Evolutionary conservation across 2,329 filamentous ascomycete species (phyloP).

Genomic region (Fusarium sp.): DNA sequence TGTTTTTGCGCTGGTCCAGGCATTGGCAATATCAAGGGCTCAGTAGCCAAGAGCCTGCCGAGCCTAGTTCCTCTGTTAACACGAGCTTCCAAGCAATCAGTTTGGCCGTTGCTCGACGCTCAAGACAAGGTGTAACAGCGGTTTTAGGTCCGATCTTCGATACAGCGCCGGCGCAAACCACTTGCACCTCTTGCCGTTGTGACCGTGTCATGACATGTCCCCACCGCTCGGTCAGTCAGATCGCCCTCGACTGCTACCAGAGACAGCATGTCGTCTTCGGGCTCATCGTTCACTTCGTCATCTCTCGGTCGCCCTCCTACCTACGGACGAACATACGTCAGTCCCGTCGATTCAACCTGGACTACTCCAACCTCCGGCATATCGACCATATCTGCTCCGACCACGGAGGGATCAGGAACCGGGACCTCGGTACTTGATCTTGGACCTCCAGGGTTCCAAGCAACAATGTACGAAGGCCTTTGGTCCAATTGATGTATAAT

Average conservation of each 20-base stretch:
- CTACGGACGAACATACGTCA: conserved; percentile 56
- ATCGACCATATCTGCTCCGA: conserved; percentile 58
- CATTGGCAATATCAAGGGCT: conserved; percentile 22
- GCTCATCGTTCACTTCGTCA: conserved; percentile 62
- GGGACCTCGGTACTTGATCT: conserved; percentile 60
- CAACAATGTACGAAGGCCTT: conserved; percentile 59
- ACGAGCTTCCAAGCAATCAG: conserved; percentile 11
- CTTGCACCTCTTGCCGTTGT: conserved; percentile 39
- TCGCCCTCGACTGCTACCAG: conserved; percentile 45
- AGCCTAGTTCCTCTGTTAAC: conserved; percentile 14
- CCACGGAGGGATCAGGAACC: conserved; percentile 52
- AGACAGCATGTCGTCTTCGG: conserved; percentile 58
- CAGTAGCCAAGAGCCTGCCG: conserved; percentile 18
- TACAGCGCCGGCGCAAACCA: conserved; percentile 37
- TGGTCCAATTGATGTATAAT: conserved; percentile 16
- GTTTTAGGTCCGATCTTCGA: conserved; percentile 35
- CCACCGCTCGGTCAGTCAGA: conserved; percentile 46
- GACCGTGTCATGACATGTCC: conserved; percentile 48
- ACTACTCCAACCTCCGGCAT: conserved; percentile 59
- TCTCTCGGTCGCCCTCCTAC: conserved; percentile 56
- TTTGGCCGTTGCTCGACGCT: conserved; percentile 4
- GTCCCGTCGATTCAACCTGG: conserved; percentile 59
- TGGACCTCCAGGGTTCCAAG: conserved; percentile 64
- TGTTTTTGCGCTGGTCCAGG: conserved; percentile 28
- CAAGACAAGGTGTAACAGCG: conserved; percentile 26